A percentile compares a stretch with the other conserved stretches of the same genome.
phyloP scores from a whole-genome alignment of 129 eudicot species.

The Chrysanthemum lavandulifolium region DNA sequence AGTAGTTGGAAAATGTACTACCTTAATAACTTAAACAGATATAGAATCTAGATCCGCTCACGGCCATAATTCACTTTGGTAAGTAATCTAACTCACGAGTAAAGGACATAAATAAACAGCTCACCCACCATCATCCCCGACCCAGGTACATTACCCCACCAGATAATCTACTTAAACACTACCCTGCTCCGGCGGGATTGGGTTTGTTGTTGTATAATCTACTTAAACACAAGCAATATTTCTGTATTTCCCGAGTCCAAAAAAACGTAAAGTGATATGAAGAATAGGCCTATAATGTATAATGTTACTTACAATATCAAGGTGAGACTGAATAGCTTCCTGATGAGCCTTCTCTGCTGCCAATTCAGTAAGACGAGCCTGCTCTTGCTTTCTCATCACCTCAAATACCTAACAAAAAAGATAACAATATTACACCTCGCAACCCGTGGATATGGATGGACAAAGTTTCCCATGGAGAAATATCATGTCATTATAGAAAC shows the following conservation, averaged over 20 bases:
- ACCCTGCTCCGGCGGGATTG: too few relatives aligned
- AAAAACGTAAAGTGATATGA: neutral
- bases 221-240: neutral
- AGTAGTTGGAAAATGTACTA: too few relatives aligned
- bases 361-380: constrained; percentile 68
- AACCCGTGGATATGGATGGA: neutral
- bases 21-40: constrained; percentile 1
- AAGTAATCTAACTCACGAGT: neutral
- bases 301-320: constrained; percentile 62
- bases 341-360: constrained; percentile 79
- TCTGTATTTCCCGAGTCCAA: neutral
- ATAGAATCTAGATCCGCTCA: neutral
- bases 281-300: neutral
- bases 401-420: constrained; percentile 58
- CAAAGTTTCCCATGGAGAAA: neutral
- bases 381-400: constrained; percentile 83
- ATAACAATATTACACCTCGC: constrained; percentile 7
- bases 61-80: neutral
- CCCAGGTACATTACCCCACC: neutral
- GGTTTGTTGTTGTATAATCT: too few relatives aligned
- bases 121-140: neutral
- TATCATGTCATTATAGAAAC: constrained; percentile 5
- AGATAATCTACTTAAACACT: neutral
- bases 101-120: constrained; percentile 3
- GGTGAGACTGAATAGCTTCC: constrained; percentile 67